A percentile compares a stretch with the other conserved stretches of the same genome.
phyloP scores from a whole-genome alignment of 129 eudicot genomes.

The Glebionis coronaria region DNA sequence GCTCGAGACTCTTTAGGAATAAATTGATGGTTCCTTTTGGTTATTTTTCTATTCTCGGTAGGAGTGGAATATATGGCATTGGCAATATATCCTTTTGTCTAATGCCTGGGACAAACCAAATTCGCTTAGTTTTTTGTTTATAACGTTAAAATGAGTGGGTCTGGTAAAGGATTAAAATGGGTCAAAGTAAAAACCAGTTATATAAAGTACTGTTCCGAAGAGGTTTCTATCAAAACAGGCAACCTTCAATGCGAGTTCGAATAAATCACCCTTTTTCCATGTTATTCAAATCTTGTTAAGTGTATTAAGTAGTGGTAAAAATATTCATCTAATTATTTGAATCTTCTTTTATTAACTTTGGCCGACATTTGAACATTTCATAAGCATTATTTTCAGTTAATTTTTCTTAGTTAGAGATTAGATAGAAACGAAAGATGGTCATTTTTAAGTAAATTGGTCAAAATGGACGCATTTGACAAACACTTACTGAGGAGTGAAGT shows the following conservation, averaged over 20 bases:
- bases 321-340: too few species aligned
- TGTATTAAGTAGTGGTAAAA: too few species aligned
- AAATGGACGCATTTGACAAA: background rate
- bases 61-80: conserved; percentile 10
- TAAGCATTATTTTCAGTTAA: background rate
- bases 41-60: too few species aligned
- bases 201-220: too few species aligned
- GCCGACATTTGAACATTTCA: too few species aligned
- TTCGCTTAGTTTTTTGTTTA: background rate
- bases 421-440: background rate
- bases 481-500: background rate
- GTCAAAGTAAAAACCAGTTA: background rate
- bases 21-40: too few species aligned
- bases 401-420: background rate
- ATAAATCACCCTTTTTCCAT: background rate
- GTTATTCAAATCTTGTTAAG: background rate
- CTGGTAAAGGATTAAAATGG: too few species aligned
- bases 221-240: too few species aligned
- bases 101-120: conserved; percentile 24
- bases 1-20: too few species aligned
- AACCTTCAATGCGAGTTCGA: background rate
- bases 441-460: background rate
- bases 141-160: too few species aligned
- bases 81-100: conserved; percentile 12
- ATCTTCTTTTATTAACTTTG: too few species aligned